These are phyloP conservation scores for Mycosphaerella arachidis DNA, from an alignment of 2,329 filamentous ascomycete species.

Conservation along the genomic window DNA sequence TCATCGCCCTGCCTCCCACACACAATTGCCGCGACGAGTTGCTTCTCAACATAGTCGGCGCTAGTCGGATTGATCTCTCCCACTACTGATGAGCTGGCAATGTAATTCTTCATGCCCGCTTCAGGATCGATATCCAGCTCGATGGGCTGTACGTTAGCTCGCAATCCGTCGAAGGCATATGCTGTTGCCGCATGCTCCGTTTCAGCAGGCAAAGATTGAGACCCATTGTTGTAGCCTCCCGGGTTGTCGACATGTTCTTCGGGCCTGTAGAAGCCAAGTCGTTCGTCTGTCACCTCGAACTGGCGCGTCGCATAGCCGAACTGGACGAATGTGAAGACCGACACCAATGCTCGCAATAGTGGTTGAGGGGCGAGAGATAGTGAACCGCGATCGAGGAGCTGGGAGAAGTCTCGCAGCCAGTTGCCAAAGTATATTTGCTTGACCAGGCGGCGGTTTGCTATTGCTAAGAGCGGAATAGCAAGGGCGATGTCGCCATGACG, in stretches of 20 bases:
- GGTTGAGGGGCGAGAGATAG: constrained; percentile 2
- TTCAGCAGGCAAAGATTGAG: not conserved
- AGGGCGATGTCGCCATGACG: not conserved
- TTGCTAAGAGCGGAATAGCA: not conserved
- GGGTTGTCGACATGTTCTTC: constrained; percentile 6
- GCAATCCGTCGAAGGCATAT: constrained; percentile 1
- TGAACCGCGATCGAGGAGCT: constrained; percentile 2
- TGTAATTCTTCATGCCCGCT: constrained; percentile 89
- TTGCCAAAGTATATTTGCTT: constrained; percentile 5
- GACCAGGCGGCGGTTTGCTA: not conserved
- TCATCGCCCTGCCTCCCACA: constrained; percentile 1
- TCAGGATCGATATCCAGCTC: constrained; percentile 69
- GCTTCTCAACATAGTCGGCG: constrained; percentile 71
- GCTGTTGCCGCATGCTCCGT: too few species aligned
- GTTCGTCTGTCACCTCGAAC: constrained; percentile 10
- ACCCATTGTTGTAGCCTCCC: not conserved
- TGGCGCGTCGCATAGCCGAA: constrained; percentile 3
- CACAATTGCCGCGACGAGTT: constrained; percentile 53
- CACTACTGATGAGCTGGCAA: constrained; percentile 64
- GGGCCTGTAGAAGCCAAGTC: constrained; percentile 7
- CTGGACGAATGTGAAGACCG: constrained; percentile 5
- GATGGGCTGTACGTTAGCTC: not conserved
- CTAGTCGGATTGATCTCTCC: constrained; percentile 73
- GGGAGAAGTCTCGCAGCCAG: constrained; percentile 5
- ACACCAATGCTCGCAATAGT: not conserved